phyloP scores from a whole-genome alignment of 2,329 filamentous ascomycete genomes.

The Paecilomyces sp. region DNA sequence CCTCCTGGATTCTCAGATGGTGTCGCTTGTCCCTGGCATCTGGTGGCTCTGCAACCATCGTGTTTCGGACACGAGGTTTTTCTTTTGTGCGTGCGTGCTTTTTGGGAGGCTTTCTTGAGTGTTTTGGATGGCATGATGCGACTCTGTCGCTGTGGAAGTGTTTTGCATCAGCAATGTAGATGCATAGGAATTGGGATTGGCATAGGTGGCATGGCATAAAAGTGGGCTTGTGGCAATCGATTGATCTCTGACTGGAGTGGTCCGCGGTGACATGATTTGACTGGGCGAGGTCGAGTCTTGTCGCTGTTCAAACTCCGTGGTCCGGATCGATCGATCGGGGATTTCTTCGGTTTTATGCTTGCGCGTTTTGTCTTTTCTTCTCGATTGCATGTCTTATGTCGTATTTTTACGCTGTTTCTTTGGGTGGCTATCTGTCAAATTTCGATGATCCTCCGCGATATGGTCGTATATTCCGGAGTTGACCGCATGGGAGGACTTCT shows the following conservation, averaged over 20 bases:
- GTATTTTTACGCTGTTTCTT: slow-evolving; percentile 7
- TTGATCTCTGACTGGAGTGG: neutral
- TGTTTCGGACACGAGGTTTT: slow-evolving; percentile 2
- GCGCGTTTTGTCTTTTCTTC: slow-evolving; percentile 5
- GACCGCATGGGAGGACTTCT: neutral
- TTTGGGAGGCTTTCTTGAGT: slow-evolving; percentile 7
- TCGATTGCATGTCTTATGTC: slow-evolving; percentile 5
- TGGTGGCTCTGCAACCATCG: neutral
- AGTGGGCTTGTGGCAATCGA: slow-evolving; percentile 5
- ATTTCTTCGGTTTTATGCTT: neutral
- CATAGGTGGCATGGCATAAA: slow-evolving; percentile 9
- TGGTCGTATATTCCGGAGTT: neutral
- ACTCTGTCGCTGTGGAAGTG: slow-evolving; percentile 5
- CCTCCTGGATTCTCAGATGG: neutral
- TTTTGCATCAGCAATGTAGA: slow-evolving; percentile 5
- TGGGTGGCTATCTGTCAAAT: slow-evolving; percentile 17
- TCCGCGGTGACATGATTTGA: neutral
- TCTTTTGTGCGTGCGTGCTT: slow-evolving; percentile 1
- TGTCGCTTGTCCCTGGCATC: neutral
- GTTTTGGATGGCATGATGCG: slow-evolving; percentile 8
- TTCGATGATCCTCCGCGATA: slow-evolving; percentile 1
- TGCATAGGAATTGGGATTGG: slow-evolving; percentile 8
- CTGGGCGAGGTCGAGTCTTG: neutral
- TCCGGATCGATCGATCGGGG: neutral
- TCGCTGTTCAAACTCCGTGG: slow-evolving; percentile 1